These are phyloP conservation scores for Parasarocladium wereldwijsianum DNA, from an alignment of 2,329 filamentous ascomycete species.

Conservation along the genomic window DNA sequence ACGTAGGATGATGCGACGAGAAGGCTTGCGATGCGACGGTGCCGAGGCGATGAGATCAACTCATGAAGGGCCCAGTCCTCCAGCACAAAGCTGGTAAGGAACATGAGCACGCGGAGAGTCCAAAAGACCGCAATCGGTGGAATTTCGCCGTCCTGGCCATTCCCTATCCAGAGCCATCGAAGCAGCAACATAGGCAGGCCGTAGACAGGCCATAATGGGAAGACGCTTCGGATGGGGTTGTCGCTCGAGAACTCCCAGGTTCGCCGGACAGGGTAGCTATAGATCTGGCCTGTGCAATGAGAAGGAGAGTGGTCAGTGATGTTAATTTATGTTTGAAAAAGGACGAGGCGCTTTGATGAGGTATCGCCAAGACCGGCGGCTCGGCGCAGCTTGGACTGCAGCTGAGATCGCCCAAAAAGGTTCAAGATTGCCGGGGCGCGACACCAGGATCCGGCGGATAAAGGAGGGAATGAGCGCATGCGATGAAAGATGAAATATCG, in stretches of 20 bases:
- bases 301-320: constrained; percentile 1
- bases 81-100: constrained; percentile 84
- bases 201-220: constrained; percentile 92
- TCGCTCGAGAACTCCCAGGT: constrained; percentile 95
- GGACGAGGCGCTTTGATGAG: not conserved
- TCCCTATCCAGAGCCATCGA: constrained; percentile 83
- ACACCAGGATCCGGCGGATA: not conserved
- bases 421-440: not conserved
- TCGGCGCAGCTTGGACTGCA: constrained; percentile 2
- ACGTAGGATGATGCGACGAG: constrained; percentile 93
- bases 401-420: not conserved
- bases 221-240: constrained; percentile 83
- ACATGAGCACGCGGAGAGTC: constrained; percentile 79
- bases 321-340: not conserved
- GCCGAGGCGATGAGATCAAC: constrained; percentile 60
- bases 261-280: constrained; percentile 73
- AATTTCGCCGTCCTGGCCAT: constrained; percentile 60
- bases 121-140: constrained; percentile 83
- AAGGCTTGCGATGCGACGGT: constrained; percentile 59
- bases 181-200: constrained; percentile 85
- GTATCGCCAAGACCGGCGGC: not conserved
- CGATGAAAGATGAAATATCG: constrained; percentile 1
- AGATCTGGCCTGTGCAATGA: constrained; percentile 63
- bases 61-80: constrained; percentile 97
- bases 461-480: not conserved